Evolutionary conservation across 805 yeast genomes (phyloP).

Genomic region (Helenozyma rhizophorensis): DNA sequence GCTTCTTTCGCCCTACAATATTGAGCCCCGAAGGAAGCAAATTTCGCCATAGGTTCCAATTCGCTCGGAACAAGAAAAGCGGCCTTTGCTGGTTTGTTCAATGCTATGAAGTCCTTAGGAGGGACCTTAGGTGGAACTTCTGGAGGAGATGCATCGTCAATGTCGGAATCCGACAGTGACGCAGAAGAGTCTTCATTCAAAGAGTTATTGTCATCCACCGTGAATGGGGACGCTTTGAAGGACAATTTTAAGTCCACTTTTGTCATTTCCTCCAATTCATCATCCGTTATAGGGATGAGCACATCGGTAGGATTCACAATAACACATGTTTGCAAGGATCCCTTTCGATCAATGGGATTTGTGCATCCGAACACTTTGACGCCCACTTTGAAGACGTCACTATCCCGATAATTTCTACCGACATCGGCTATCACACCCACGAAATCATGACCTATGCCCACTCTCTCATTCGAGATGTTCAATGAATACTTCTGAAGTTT

Average conservation of each 20-base stretch:
- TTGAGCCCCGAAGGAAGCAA: conserved; percentile 28
- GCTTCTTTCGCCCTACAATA: conserved; percentile 38
- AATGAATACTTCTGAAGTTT: conserved; percentile 51
- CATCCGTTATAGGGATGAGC: conserved; percentile 25
- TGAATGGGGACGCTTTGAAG: conserved; percentile 7
- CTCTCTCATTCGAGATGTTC: conserved; percentile 49
- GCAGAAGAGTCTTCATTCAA: background rate
- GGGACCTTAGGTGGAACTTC: too few species aligned
- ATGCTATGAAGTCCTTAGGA: too few species aligned
- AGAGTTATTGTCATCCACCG: conserved; percentile 7
- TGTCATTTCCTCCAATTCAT: conserved; percentile 17
- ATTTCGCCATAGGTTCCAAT: conserved; percentile 24
- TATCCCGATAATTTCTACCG: conserved; percentile 40
- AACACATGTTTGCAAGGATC: conserved; percentile 56
- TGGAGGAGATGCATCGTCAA: too few species aligned
- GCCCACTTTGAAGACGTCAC: conserved; percentile 42
- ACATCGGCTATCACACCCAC: conserved; percentile 55
- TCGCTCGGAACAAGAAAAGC: too few species aligned
- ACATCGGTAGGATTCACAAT: conserved; percentile 44
- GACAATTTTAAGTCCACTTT: conserved; percentile 22
- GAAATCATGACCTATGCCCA: conserved; percentile 69
- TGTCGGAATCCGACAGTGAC: background rate
- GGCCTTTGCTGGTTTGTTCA: background rate
- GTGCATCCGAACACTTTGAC: conserved; percentile 63
- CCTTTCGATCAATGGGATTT: conserved; percentile 48